phyloP scores from a whole-genome alignment of 345 rosid species.

The Euphorbia peplus region DNA sequence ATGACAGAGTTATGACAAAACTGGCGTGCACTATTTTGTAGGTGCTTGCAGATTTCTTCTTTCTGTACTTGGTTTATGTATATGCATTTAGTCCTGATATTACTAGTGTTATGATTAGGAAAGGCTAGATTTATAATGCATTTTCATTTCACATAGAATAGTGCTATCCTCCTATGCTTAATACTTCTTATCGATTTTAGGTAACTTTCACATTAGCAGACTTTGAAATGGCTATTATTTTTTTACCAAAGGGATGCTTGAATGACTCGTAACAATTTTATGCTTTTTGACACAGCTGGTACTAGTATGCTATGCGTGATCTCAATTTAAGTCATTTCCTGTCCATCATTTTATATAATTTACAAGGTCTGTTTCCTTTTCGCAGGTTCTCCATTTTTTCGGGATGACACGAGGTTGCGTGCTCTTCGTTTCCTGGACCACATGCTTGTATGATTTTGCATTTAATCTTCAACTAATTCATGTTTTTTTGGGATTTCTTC shows the following conservation, averaged over 20 bases:
- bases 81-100: background rate
- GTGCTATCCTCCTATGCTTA: background rate
- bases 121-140: background rate
- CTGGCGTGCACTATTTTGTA: background rate
- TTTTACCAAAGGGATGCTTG: background rate
- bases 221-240: background rate
- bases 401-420: constrained; percentile 91
- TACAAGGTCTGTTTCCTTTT: constrained; percentile 16
- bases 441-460: constrained; percentile 70
- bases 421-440: constrained; percentile 99
- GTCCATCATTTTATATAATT: constrained; percentile 4
- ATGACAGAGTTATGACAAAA: background rate
- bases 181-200: background rate
- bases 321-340: background rate
- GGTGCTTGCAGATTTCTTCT: background rate
- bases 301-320: background rate
- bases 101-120: background rate
- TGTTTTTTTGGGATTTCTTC: constrained; percentile 12
- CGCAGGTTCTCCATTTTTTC: constrained; percentile 83
- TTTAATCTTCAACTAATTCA: constrained; percentile 15
- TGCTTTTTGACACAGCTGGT: background rate
- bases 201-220: background rate
- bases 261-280: background rate
- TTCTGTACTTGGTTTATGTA: background rate
- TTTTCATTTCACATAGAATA: background rate